A percentile compares a stretch with the other conserved stretches of the same genome.
These are phyloP conservation scores for Metschnikowia hibisci DNA, from an alignment of 805 yeast genomes.

Conservation along the genomic window DNA sequence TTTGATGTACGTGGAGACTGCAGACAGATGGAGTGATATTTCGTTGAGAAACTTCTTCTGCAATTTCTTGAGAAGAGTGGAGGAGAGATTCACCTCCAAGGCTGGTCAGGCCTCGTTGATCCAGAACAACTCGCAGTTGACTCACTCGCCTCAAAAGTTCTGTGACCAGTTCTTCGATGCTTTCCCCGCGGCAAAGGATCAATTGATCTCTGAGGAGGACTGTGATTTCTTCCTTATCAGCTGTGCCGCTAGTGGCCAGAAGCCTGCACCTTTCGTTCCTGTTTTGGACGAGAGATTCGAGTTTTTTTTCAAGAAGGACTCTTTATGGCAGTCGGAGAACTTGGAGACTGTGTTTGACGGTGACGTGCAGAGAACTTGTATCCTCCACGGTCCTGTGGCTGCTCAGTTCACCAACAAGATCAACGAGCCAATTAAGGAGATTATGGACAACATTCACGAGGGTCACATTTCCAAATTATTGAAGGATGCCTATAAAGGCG, in stretches of 20 bases:
- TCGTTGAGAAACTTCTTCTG: constrained; percentile 85
- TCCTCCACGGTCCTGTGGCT: constrained; percentile 97
- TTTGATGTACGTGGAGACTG: constrained; percentile 76
- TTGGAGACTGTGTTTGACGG: constrained; percentile 92
- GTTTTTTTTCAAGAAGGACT: constrained; percentile 96
- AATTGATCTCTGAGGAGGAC: constrained; percentile 92
- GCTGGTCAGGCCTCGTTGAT: constrained; percentile 59
- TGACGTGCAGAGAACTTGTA: constrained; percentile 99
- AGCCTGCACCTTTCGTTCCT: constrained; percentile 98
- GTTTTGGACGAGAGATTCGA: constrained; percentile 91
- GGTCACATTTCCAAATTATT: constrained; percentile 77
- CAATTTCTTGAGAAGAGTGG: constrained; percentile 85
- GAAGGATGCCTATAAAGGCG: constrained; percentile 66
- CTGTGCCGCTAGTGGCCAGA: constrained; percentile 80
- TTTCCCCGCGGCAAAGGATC: constrained; percentile 72
- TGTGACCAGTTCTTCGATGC: constrained; percentile 57
- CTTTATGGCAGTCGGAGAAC: constrained; percentile 98
- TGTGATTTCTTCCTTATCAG: constrained; percentile 84
- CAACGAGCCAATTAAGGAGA: constrained; percentile 89
- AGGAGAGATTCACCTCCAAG: constrained; percentile 81
- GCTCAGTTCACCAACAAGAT: constrained; percentile 84
- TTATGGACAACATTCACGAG: constrained; percentile 82
- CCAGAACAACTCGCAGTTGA: constrained; percentile 67
- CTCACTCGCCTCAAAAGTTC: constrained; percentile 55
- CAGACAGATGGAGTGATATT: constrained; percentile 82